phyloP scores from a whole-genome alignment of 352 stramenopile genomes.

The Globisporangium iwayamae region DNA sequence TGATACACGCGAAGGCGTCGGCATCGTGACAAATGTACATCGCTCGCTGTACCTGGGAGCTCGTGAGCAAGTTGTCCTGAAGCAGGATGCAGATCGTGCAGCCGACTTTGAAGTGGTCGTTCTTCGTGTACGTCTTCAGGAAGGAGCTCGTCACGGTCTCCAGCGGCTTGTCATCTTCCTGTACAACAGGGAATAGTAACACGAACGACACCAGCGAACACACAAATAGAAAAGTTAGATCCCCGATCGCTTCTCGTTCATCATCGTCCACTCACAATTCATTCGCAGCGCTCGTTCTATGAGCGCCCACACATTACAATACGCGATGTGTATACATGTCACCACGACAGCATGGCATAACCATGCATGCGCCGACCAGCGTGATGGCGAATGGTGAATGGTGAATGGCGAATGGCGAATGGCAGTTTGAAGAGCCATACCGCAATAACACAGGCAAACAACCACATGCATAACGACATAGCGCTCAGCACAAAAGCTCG shows the following conservation, averaged over 20 bases:
- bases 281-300: not conserved
- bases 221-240: not conserved
- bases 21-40: not conserved
- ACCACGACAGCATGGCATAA: too few relatives aligned
- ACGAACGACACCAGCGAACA: conserved; percentile 12
- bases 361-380: too few relatives aligned
- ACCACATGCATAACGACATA: too few relatives aligned
- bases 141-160: conserved; percentile 71
- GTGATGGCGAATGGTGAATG: too few relatives aligned
- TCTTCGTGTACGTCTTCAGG: conserved; percentile 81
- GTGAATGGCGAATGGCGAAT: too few relatives aligned
- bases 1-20: not conserved
- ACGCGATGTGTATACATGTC: too few relatives aligned
- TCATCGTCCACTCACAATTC: not conserved
- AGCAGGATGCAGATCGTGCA: conserved; percentile 89
- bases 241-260: not conserved
- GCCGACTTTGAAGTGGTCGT: conserved; percentile 88
- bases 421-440: too few relatives aligned
- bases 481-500: too few relatives aligned
- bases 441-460: too few relatives aligned
- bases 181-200: not conserved
- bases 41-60: conserved; percentile 57
- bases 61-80: conserved; percentile 89
- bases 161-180: conserved; percentile 85
- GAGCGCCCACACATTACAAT: too few relatives aligned